These are phyloP conservation scores for Aphanocladium album DNA, from an alignment of 2,329 filamentous ascomycete genomes.

Conservation along the genomic window DNA sequence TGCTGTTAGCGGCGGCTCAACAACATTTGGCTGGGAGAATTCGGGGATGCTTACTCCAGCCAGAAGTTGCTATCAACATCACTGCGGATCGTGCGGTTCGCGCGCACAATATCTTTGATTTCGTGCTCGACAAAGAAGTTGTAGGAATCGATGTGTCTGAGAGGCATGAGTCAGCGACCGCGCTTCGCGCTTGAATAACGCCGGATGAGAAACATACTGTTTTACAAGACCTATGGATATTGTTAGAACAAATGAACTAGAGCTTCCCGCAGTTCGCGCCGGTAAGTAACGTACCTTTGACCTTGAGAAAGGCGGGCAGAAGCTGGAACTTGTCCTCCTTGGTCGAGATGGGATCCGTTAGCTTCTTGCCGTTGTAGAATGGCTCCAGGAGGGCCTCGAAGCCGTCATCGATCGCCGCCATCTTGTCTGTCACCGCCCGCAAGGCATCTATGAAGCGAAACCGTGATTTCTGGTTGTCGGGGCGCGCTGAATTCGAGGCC, in stretches of 20 bases:
- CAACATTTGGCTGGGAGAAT: constrained; percentile 16
- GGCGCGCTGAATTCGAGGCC: background rate
- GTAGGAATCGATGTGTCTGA: constrained; percentile 87
- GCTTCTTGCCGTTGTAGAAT: constrained; percentile 63
- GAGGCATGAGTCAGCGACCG: constrained; percentile 10
- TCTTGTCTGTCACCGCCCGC: constrained; percentile 32
- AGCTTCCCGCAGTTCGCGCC: background rate
- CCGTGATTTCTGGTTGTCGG: background rate
- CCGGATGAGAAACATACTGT: constrained; percentile 48
- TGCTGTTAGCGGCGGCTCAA: constrained; percentile 1
- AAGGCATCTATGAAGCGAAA: constrained; percentile 22
- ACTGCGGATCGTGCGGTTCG: constrained; percentile 82
- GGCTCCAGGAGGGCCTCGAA: constrained; percentile 63
- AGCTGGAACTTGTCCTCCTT: constrained; percentile 93
- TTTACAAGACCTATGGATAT: constrained; percentile 65
- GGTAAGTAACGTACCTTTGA: constrained; percentile 62
- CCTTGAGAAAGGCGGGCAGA: constrained; percentile 93
- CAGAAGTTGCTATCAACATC: constrained; percentile 92
- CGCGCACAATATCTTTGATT: constrained; percentile 92
- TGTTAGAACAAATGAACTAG: constrained; percentile 13
- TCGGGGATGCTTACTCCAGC: constrained; percentile 67
- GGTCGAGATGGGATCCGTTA: constrained; percentile 59
- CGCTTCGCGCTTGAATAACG: background rate
- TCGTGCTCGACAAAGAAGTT: constrained; percentile 98
- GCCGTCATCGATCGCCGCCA: constrained; percentile 55